Evolutionary conservation across 2,329 filamentous ascomycete species (phyloP), one percentile per base, ranked within the genome.

Genomic region (Penicillium sp.): DNA sequence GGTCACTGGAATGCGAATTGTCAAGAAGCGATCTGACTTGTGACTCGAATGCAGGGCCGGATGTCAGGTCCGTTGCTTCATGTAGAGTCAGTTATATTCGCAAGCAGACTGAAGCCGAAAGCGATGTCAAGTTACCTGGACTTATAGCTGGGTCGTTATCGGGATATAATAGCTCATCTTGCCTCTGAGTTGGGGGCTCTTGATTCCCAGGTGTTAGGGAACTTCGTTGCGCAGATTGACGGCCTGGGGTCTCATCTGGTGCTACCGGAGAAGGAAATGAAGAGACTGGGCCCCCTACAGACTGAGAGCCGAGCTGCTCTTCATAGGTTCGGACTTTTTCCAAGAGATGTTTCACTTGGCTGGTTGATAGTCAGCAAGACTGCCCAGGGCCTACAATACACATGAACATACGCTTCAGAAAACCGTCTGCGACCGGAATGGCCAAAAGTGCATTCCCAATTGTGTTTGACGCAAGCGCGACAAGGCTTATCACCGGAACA

Each of bases 401-500:
- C 19, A 39, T 10, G 15, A 15, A 58, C 59, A 7, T 10, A 64
- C 62, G 62, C 60, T 53, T 63, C 61, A 19, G 61, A 59, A 19
- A 58, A 63, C 27, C 59, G 51, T 25, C 45, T 60, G 23, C 60
- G 62, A n/a, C 62, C 59, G 15, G 57, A 48, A 50, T 57, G 53
- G 1, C 53, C 59, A 38, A 60, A 63, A 4, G 27, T 51, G 44
- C 62, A 65, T 39, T 64, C 60, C 58, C 60, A 61, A 34, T 57
- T 52, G 39, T 63, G 62, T 34, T 57, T 65, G 25, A 50, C 16
- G 34, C 63, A 65, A 21, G 51, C 54, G 13, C 57, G 56, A 38
- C 63, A 65, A 11, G 63, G 63, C 39, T 63, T 61, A 1, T 65
- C 63, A 19, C 63, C 63, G 27, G 63, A 63, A 27, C 63, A 65